Evolutionary conservation across 2,329 filamentous ascomycete genomes (phyloP), one percentile per base, ranked within the genome.

Genomic region (Didymella segeticola): DNA sequence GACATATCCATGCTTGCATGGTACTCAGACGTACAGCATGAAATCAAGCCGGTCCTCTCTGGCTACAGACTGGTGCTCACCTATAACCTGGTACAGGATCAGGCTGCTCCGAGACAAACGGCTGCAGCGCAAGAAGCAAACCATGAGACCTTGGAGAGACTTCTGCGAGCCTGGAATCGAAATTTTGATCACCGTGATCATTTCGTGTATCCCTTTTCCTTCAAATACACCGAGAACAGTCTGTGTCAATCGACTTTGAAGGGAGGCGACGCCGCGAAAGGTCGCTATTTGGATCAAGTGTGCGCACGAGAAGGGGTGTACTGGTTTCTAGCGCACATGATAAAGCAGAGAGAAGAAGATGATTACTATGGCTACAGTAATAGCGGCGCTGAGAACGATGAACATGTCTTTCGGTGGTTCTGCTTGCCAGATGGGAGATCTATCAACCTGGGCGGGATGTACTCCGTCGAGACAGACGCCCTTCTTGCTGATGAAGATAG

Each of bases 1-100:
- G 43, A 55, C 17, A 26, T 62, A 15, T 42, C 55, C 1, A 39
- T 39, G 7, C 27, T 55, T n/a, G 48, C 54, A 20, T 79, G 78
- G 83, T 85, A 82, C 62, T 78, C 80, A 0, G 81, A 85, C 49
- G 80, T 84, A 0, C 72, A 70, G 1, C 80, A 84, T 58, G 77
- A 85, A 62, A 73, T 65, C 27, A 30, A 77, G 14, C 76, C 77
- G 1, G 73, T 85, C 2, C 74, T 58, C 0, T 76, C 75, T 0
- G 82, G 83, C 2, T 77, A 80, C 60, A 79, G 81, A 3, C 75
- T 80, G 48, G 80, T 82, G 9, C 58, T 86, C 10, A 82, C 78
- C 0, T 86, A 83, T 67, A 84, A 84, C 60, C 75, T 86, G 4
- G 62, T 81, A 14, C 67, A 75, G 29, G 48, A 62, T 36, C 39